Base-by-base conservation (phyloP, 2,329 filamentous ascomycete genomes). In the Clonostachys solani region DNA sequence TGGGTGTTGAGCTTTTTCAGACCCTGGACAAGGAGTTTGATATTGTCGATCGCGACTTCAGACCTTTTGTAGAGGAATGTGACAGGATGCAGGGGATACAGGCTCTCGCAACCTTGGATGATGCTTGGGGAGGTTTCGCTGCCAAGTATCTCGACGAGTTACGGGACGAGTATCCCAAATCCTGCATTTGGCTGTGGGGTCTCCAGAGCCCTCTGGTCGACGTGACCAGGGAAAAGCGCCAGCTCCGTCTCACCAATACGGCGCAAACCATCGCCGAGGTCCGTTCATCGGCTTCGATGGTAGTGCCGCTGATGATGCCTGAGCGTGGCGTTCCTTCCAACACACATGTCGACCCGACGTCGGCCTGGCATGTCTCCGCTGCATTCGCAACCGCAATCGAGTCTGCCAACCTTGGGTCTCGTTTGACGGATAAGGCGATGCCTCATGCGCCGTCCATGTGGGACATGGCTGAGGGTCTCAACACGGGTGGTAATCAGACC, bases 31-130 rank as follows among this genome's bases (percentile, higher is more conserved):
- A 80, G 59, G 90, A 95, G 58, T 83, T 92, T 54, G 92, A 96
- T 57, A 66, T 97, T 6, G 72, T 96, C 5, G 94, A 99, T 61
- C 81, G 92, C n/a, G 92, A 99, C 63, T 72, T 96, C 54, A 78
- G 94, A 36, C 84, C 84, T 0, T 96, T 96, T 61, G 81, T 86
- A 3, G 94, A 99, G 68, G 94, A 97, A 67, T 94, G 91, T 54
- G 94, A 99, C 64, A 84, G 90, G 47, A 77, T 97, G 69, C 92
- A 96, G 65, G 92, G 87, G 1, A 74, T 99, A 16, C 92, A 97
- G 63, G 62, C 92, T 12, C 79, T 92, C 50, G 75, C 84, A 3
- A 79, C 80, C 5, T 68, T 84, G 6, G 88, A 92, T 60, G 87
- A 92, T 66, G 87, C 86, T 12, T 94, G 89, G 89, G 87, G 84